Base-by-base conservation (phyloP, 1,284 basidiomycete species). In the Trichosporon ovoides region DNA sequence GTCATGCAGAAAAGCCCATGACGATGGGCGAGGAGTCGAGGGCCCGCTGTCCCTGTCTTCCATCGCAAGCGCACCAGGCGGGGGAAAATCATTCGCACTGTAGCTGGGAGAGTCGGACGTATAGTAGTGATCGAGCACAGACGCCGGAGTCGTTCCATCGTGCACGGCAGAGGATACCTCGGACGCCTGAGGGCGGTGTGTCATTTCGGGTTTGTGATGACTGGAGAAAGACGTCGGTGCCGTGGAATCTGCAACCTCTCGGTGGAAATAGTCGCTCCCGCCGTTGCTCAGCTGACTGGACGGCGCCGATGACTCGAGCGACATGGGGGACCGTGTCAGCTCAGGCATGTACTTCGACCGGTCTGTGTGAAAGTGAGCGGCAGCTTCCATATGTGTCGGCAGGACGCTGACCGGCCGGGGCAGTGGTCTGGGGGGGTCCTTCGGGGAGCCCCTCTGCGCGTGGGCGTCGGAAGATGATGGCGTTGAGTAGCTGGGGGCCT, bases 121-220 rank as follows among this genome's bases (percentile, higher is more conserved):
- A 22, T 48, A 48, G 43, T 48, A 48, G 22, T 48, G 43, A 16
- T 48, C 43, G 43, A 48, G 43, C 43, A 48, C 43, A 19, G 43
- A 48, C 43, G 43, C 43, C 28, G 43, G 22, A 9, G 43, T 28
- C 43, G 24, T 48, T 48, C 28, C 43, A 19, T 48, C 43, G 22
- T 48, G 43, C 16, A 14, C 14, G n/a, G 4, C 24, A 18, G 43
- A 48, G 13, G 9, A 16, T 7, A 48, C 43, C 24, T 48, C 43
- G 12, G 43, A 48, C 14, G 22, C 43, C 22, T 31, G 43, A 10
- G 18, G 43, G 12, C 43, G 43, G 22, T 48, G 24, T 48, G 43
- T 19, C 19, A 22, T 28, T 48, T 24, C 43, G 28, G 43, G 24
- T 19, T 22, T 28, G 14, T 10, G 24, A 7, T 24, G 24, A 28